Percentiles rank a stretch among this genome's conserved stretches.
These are phyloP conservation scores for Brassica cretica DNA, from an alignment of 345 rosid species.

Conservation along the genomic window DNA sequence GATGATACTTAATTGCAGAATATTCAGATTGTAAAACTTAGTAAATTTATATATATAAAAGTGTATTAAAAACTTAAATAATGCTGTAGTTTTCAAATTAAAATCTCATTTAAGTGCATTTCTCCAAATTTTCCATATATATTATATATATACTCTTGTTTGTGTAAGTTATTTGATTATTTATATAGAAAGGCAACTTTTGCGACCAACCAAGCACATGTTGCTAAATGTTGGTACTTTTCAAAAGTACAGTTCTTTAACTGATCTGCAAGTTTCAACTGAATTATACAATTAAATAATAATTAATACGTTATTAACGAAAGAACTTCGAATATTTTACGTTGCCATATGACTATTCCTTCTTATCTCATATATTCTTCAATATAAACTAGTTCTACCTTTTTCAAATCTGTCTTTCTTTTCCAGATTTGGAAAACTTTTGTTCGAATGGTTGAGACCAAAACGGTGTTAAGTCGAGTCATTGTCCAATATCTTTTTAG, in stretches of 20 bases:
- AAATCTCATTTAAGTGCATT: too few species aligned
- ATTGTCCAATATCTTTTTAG: slow-evolving; percentile 37
- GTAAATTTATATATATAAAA: too few species aligned
- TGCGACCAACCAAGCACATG: slow-evolving; percentile 38
- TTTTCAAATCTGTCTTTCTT: slow-evolving; percentile 36
- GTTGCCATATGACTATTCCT: slow-evolving; percentile 3
- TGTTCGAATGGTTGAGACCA: slow-evolving; percentile 32
- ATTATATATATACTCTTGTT: background rate
- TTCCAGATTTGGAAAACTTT: slow-evolving; percentile 41
- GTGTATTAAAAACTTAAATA: too few species aligned
- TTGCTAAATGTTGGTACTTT: slow-evolving; percentile 35
- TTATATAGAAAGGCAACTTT: slow-evolving; percentile 17
- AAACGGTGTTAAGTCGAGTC: slow-evolving; percentile 29
- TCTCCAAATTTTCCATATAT: too few species aligned
- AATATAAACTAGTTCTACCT: background rate
- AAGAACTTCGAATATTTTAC: slow-evolving; percentile 23
- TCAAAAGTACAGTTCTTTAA: slow-evolving; percentile 25
- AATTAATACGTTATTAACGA: slow-evolving; percentile 5
- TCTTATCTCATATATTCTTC: slow-evolving; percentile 11
- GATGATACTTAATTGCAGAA: too few species aligned
- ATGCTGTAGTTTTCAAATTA: too few species aligned
- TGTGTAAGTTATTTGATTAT: background rate
- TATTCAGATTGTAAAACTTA: too few species aligned
- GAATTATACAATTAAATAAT: background rate
- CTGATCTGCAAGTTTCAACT: slow-evolving; percentile 30